Evolutionary conservation across 2,329 filamentous ascomycete genomes (phyloP).

Genomic region (Pseudogymnoascus verrucosus): DNA sequence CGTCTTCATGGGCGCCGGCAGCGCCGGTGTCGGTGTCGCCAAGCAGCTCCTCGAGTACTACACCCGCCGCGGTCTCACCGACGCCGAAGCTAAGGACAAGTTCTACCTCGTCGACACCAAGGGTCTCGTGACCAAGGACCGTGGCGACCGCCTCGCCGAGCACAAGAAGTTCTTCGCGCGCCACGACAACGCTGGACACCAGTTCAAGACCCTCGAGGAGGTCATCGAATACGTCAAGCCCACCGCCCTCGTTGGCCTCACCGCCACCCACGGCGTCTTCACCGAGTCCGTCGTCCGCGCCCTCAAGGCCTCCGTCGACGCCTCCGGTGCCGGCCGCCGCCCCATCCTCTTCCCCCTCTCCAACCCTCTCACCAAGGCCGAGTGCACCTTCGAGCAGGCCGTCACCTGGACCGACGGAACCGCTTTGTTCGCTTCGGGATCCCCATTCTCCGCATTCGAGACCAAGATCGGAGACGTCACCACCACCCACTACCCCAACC

Average conservation of each 20-base stretch:
- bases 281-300: slow-evolving; percentile 74
- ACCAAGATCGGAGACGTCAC: slow-evolving; percentile 53
- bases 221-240: slow-evolving; percentile 94
- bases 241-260: slow-evolving; percentile 87
- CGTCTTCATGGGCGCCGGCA: slow-evolving; percentile 93
- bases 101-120: slow-evolving; percentile 98
- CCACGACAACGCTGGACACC: slow-evolving; percentile 54
- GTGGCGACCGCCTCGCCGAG: slow-evolving; percentile 86
- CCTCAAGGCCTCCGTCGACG: slow-evolving; percentile 56
- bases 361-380: slow-evolving; percentile 92
- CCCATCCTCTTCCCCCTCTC: slow-evolving; percentile 95
- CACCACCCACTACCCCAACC: slow-evolving; percentile 67
- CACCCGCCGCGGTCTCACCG: slow-evolving; percentile 80
- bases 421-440: slow-evolving; percentile 89
- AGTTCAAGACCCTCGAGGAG: slow-evolving; percentile 75
- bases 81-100: slow-evolving; percentile 78
- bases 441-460: slow-evolving; percentile 68
- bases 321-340: slow-evolving; percentile 59
- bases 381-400: slow-evolving; percentile 94
- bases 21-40: slow-evolving; percentile 91
- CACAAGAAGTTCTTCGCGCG: slow-evolving; percentile 72
- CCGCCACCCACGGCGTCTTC: slow-evolving; percentile 90
- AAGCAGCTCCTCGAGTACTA: slow-evolving; percentile 98
- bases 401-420: slow-evolving; percentile 84
- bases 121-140: slow-evolving; percentile 86